These are phyloP conservation scores for Rhododendron vialii DNA, from an alignment of 148 eudicot species.

Conservation along the genomic window DNA sequence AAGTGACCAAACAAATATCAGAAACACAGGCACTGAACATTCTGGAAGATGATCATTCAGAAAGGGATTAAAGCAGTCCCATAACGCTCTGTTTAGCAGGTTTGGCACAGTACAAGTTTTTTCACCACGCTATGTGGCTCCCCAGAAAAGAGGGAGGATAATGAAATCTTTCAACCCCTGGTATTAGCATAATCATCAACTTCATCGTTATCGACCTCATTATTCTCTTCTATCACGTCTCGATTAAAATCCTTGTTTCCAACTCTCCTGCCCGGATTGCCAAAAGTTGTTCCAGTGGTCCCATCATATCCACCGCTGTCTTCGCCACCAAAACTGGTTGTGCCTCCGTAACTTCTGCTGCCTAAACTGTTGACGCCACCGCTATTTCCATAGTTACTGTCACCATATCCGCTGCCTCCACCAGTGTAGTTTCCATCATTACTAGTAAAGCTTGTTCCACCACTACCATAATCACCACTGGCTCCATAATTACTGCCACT, in stretches of 20 bases:
- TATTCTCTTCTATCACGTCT: slow-evolving; percentile 29
- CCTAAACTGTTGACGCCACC: slow-evolving; percentile 17
- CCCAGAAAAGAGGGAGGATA: neutral
- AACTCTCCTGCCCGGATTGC: slow-evolving; percentile 16
- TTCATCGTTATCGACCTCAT: slow-evolving; percentile 22
- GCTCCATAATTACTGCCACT: neutral
- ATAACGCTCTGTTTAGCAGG: neutral
- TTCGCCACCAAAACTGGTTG: neutral
- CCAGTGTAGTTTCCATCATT: neutral
- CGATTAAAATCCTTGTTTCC: slow-evolving; percentile 22
- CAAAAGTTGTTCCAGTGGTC: neutral
- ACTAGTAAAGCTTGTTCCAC: neutral
- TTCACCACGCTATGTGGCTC: neutral
- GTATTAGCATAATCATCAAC: slow-evolving; percentile 27
- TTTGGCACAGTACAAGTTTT: neutral
- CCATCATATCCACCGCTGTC: neutral
- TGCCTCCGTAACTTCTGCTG: neutral
- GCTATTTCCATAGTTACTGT: slow-evolving; percentile 17
- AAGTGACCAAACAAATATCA: neutral
- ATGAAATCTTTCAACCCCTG: neutral
- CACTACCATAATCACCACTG: neutral
- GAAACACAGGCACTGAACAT: no score
- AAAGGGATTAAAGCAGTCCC: neutral
- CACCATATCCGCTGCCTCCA: slow-evolving; percentile 10
- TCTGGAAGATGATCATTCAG: neutral